Percentiles rank a stretch among this genome's conserved stretches.
Conservation (phyloP, 805 yeast species). For the Lachancea quebecensis region DNA sequence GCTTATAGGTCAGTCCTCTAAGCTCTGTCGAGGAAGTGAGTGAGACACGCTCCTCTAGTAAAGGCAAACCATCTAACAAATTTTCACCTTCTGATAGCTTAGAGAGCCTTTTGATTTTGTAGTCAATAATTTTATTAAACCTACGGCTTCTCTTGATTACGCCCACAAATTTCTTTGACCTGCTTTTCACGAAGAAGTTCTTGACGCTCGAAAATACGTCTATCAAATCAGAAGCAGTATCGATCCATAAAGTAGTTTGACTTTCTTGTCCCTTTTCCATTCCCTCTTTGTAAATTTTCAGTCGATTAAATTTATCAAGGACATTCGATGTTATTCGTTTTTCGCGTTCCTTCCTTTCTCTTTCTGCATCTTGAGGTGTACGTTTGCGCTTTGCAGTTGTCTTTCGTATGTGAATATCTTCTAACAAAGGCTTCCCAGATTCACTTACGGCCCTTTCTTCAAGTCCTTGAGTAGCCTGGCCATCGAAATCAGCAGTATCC, state of each 20-base stretch:
- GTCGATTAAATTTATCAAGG: conserved; percentile 46
- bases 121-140: conserved; percentile 60
- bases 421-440: conserved; percentile 27
- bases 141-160: conserved; percentile 56
- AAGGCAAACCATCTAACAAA: conserved; percentile 31
- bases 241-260: conserved; percentile 76
- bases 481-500: conserved; percentile 6
- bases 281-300: conserved; percentile 46
- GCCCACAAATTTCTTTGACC: conserved; percentile 63
- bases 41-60: conserved; percentile 37
- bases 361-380: conserved; percentile 30
- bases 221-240: conserved; percentile 71
- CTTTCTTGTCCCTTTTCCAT: conserved; percentile 45
- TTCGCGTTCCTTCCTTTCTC: conserved; percentile 50
- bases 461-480: conserved; percentile 10
- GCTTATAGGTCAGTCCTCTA: conserved; percentile 67
- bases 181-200: conserved; percentile 72
- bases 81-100: conserved; percentile 53
- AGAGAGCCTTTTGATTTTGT: conserved; percentile 61
- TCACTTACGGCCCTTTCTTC: conserved; percentile 11
- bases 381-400: conserved; percentile 23
- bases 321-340: conserved; percentile 52
- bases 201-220: conserved; percentile 75
- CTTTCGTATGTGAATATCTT: conserved; percentile 26
- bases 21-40: conserved; percentile 51